A percentile compares a stretch with the other conserved stretches of the same genome.
phyloP scores from a whole-genome alignment of 768 basidiomycete genomes.

The Leucosporidium yakuticum region DNA sequence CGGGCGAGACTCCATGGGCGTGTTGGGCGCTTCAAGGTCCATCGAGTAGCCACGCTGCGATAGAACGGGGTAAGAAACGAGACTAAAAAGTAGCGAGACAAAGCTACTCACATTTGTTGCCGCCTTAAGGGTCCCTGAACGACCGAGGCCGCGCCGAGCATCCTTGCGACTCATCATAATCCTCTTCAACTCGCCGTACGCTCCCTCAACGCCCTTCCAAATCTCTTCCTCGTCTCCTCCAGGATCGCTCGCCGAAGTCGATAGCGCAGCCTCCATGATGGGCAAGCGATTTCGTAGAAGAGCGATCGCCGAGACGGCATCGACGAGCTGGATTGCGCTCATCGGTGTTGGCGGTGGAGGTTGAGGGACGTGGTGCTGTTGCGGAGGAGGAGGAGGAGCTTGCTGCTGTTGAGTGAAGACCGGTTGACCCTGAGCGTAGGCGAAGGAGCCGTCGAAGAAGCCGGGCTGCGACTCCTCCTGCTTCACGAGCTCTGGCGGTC shows the following conservation, averaged over 20 bases:
- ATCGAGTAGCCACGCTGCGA: slow-evolving; percentile 12
- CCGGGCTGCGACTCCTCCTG: neutral
- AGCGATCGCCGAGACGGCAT: slow-evolving; percentile 18
- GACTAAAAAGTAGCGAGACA: neutral
- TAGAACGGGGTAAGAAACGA: slow-evolving; percentile 1
- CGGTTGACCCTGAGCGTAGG: no score
- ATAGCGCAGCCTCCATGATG: slow-evolving; percentile 32
- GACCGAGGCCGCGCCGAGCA: neutral
- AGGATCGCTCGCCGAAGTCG: slow-evolving; percentile 16
- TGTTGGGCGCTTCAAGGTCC: slow-evolving; percentile 26
- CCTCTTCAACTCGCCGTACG: slow-evolving; percentile 30
- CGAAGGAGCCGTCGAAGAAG: neutral
- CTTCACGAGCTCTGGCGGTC: neutral
- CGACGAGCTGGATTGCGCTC: slow-evolving; percentile 1
- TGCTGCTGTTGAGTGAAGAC: neutral
- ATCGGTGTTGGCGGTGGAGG: neutral
- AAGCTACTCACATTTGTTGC: slow-evolving; percentile 6
- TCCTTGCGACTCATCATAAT: slow-evolving; percentile 26
- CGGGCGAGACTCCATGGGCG: slow-evolving; percentile 5
- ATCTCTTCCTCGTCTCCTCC: slow-evolving; percentile 34
- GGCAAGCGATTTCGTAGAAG: slow-evolving; percentile 25
- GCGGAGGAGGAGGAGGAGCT: neutral
- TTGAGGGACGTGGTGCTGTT: neutral
- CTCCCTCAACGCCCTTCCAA: slow-evolving; percentile 34
- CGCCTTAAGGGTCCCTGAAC: neutral